phyloP scores from a whole-genome alignment of 306 rosid species.

The Castanospermum australe region DNA sequence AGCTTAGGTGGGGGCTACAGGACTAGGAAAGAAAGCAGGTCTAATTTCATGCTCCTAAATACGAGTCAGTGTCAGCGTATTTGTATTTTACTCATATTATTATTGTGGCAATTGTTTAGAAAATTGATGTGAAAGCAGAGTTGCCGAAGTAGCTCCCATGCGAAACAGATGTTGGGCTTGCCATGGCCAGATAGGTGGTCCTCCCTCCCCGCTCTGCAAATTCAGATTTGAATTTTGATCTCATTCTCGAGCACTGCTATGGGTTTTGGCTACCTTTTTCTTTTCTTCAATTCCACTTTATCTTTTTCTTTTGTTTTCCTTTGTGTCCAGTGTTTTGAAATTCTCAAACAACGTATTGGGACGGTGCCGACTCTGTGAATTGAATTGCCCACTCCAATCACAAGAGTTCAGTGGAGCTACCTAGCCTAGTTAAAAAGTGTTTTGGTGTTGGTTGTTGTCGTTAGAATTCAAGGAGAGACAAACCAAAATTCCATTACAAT shows the following conservation, averaged over 20 bases:
- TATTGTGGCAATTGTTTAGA: not conserved
- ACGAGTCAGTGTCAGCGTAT: slow-evolving; percentile 13
- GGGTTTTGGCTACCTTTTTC: not conserved
- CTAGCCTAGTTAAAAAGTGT: not conserved
- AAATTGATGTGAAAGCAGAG: not conserved
- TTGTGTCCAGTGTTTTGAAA: not conserved
- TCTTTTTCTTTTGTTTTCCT: not conserved
- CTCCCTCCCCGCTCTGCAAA: not conserved
- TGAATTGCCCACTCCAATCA: not conserved
- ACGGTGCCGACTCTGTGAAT: slow-evolving; percentile 28
- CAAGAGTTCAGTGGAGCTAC: not conserved
- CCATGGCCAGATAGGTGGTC: not conserved
- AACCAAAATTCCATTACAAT: not conserved
- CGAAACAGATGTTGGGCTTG: not conserved
- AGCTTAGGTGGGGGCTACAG: not conserved
- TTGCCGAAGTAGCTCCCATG: no score
- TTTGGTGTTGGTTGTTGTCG: not conserved
- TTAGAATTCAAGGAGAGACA: not conserved
- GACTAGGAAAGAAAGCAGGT: not conserved
- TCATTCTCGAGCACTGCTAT: not conserved
- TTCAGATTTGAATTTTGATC: not conserved
- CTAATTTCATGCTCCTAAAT: not conserved
- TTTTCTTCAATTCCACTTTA: not conserved
- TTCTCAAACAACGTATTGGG: not conserved
- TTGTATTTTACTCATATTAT: not conserved